Evolutionary conservation across 495 filamentous ascomycete genomes (phyloP).

Genomic region (Lasiosphaeriaceae sp.): DNA sequence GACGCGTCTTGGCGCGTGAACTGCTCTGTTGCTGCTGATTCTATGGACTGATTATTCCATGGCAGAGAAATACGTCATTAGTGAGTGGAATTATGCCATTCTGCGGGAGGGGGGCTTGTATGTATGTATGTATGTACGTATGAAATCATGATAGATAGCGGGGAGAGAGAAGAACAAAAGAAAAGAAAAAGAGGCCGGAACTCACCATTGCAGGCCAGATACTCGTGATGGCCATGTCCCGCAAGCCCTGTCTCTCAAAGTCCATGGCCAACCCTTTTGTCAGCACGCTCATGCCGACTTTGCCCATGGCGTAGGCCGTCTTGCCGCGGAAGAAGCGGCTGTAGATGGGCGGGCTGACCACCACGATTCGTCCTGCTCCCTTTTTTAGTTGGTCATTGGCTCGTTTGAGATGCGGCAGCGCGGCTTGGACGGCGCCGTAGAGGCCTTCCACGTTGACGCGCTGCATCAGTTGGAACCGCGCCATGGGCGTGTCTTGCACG

Average conservation of each 20-base stretch:
- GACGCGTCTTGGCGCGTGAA: conserved; percentile 39
- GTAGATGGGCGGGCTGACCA: conserved; percentile 84
- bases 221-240: conserved; percentile 69
- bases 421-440: conserved; percentile 63
- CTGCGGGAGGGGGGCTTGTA: too few species aligned
- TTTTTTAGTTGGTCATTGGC: conserved; percentile 19
- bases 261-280: conserved; percentile 83
- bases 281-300: conserved; percentile 79
- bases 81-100: too few species aligned
- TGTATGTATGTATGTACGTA: too few species aligned
- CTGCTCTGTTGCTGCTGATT: conserved; percentile 65
- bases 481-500: conserved; percentile 68
- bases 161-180: neutral
- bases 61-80: too few species aligned
- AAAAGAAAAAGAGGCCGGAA: conserved; percentile 3
- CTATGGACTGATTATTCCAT: conserved; percentile 65
- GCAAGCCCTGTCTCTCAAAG: conserved; percentile 59
- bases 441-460: conserved; percentile 73
- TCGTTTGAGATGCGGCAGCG: conserved; percentile 53
- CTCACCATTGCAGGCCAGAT: conserved; percentile 77
- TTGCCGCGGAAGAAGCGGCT: conserved; percentile 81
- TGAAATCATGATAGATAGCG: too few species aligned
- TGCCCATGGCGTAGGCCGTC: conserved; percentile 84
- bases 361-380: conserved; percentile 62
- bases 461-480: conserved; percentile 81